phyloP scores from a whole-genome alignment of 2,329 filamentous ascomycete species.

The Diaporthe velutina region DNA sequence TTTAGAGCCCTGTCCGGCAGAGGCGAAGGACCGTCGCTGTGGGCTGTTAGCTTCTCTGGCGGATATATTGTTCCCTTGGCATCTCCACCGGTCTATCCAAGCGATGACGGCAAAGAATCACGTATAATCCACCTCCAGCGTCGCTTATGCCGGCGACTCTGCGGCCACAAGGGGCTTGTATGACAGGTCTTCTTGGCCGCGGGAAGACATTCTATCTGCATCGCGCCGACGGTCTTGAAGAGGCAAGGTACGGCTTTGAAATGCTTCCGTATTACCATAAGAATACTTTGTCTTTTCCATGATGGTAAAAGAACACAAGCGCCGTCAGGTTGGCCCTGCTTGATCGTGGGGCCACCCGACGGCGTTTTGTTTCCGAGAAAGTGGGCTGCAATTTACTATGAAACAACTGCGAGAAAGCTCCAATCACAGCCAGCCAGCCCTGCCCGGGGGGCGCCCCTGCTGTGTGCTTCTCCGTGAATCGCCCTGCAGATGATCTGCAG shows the following conservation, averaged over 20 bases:
- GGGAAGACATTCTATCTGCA: not conserved
- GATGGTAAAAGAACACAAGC: not conserved
- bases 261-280: not conserved
- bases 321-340: slow-evolving; percentile 1
- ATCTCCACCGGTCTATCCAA: slow-evolving; percentile 6
- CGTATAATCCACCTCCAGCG: not conserved
- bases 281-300: not conserved
- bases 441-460: not conserved
- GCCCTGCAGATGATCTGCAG: not conserved
- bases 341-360: not conserved
- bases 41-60: slow-evolving; percentile 1
- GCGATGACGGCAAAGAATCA: not conserved
- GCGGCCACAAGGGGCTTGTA: not conserved
- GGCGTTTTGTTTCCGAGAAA: slow-evolving; percentile 20
- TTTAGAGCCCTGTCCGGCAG: not conserved
- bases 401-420: slow-evolving; percentile 13
- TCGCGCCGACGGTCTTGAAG: not conserved
- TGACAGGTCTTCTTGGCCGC: not conserved
- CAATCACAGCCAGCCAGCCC: slow-evolving; percentile 5
- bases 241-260: not conserved
- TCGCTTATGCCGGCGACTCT: not conserved
- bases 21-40: slow-evolving; percentile 6
- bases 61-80: slow-evolving; percentile 16
- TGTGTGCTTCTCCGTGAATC: not conserved
- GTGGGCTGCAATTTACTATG: slow-evolving; percentile 26